Base-by-base conservation (phyloP, 148 eudicot genomes). In the Heliosperma pusillum region DNA sequence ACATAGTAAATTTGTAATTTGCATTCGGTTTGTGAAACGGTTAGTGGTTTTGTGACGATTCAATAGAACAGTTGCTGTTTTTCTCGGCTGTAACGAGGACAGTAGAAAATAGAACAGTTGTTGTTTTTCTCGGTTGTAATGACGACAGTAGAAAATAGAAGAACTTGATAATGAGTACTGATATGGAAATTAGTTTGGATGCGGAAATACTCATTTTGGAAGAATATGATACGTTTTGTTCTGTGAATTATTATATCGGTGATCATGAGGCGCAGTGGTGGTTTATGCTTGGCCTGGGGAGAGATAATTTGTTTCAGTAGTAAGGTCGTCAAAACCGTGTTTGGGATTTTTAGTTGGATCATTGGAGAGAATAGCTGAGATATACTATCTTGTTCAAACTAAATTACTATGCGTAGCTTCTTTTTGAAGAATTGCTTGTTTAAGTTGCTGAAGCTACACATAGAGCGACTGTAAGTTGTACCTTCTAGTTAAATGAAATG, bases 21-120 rank as follows among this genome's bases (percentile, higher is more conserved):
- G 21, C 2, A 13, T 27, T 16, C 15, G 4, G 65, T 59, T 9
- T 26, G 62, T 58, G 62, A 30, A 16, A 11, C 21, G 55, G 26
- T 50, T 16, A 40, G 20, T 20, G 66, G 66, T 45, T 24, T 4
- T 61, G 9, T 44, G 27, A 45, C 50, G 21, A 19, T 21, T n/a
- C 22, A 74, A 24, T 66, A 22, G 66, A 76, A 52, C 71, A 22
- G 52, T 67, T 66, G 5, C n/a, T 64, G 5, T 65, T 44, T 11
- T 44, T 9, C 17, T 44, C 45, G 22, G 21, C 9, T 42, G 9
- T 5, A 5, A 7, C 45, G 45, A 42, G 45, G 9, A 42, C 45
- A n/a, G n/a, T n/a, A n/a, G n/a, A n/a, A n/a, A 73, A 22, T 65
- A 20, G 65, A 75, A 47, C 72, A 24, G 55, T 68, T 68, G 8